These are phyloP conservation scores for Mucor circinelloides DNA, from an alignment of 371 early-diverging fungal species.

Conservation along the genomic window DNA sequence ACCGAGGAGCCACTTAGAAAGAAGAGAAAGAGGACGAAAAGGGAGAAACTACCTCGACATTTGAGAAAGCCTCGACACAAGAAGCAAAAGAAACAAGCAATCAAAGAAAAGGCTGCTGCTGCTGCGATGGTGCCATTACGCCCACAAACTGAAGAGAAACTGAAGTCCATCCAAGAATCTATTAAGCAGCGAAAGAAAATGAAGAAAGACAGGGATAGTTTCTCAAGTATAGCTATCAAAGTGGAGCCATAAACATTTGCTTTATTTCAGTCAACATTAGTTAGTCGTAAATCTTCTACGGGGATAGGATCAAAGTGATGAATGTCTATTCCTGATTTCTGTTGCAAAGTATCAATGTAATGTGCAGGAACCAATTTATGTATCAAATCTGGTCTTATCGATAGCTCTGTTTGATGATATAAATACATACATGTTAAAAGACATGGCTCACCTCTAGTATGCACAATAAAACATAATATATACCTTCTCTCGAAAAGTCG, in stretches of 20 bases:
- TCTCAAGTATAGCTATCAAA: too few species aligned
- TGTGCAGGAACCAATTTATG: slow-evolving; percentile 70
- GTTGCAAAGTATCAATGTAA: slow-evolving; percentile 50
- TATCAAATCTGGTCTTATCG: slow-evolving; percentile 58
- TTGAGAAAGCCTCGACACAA: not conserved
- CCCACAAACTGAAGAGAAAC: not conserved
- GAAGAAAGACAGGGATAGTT: not conserved
- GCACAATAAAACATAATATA: not conserved
- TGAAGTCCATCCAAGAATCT: not conserved
- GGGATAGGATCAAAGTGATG: slow-evolving; percentile 44
- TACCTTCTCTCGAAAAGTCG: slow-evolving; percentile 83
- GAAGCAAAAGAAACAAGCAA: not conserved
- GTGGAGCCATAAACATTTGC: too few species aligned
- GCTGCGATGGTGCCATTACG: not conserved
- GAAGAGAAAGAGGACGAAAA: not conserved
- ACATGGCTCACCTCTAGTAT: not conserved
- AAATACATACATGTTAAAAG: not conserved
- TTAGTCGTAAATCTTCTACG: slow-evolving; percentile 23
- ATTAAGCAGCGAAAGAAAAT: not conserved
- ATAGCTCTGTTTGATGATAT: slow-evolving; percentile 39
- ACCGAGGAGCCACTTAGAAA: not conserved
- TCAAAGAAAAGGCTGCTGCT: not conserved
- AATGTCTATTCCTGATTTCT: slow-evolving; percentile 44
- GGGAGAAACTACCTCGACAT: not conserved
- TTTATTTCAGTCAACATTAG: slow-evolving; percentile 4